Conservation (phyloP, 2,329 filamentous ascomycete species). For the Karstenula rhodostoma region DNA sequence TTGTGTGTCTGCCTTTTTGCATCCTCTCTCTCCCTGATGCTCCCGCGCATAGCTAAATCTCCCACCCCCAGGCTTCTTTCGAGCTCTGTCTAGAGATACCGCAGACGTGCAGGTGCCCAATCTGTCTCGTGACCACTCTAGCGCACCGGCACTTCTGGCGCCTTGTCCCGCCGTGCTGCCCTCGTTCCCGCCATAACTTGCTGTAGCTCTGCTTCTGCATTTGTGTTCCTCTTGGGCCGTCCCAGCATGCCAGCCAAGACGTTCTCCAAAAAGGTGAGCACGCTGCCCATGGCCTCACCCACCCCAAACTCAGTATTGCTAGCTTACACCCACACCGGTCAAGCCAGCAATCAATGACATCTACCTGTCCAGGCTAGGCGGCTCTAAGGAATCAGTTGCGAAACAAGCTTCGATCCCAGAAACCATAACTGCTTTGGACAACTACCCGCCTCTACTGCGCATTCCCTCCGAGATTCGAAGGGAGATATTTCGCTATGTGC, state of each 20-base stretch:
- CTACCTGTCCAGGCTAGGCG: slow-evolving; percentile 32
- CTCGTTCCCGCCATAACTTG: slow-evolving; percentile 12
- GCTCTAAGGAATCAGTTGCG: slow-evolving; percentile 41
- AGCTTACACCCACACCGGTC: slow-evolving; percentile 40
- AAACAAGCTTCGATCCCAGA: slow-evolving; percentile 49
- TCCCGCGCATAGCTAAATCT: slow-evolving; percentile 15
- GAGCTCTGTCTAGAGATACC: slow-evolving; percentile 15
- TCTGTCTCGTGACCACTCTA: slow-evolving; percentile 17
- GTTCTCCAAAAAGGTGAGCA: slow-evolving; percentile 45
- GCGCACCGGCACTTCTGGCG: slow-evolving; percentile 10
- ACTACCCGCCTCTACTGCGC: slow-evolving; percentile 47
- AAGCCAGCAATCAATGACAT: slow-evolving; percentile 36
- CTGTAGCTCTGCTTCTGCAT: slow-evolving; percentile 3
- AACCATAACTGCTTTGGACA: slow-evolving; percentile 47
- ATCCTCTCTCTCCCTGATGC: slow-evolving; percentile 28
- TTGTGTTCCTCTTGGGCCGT: slow-evolving; percentile 10
- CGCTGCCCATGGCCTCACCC: slow-evolving; percentile 7
- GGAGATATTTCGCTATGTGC: slow-evolving; percentile 49
- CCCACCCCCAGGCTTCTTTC: slow-evolving; percentile 14
- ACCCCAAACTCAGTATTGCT: slow-evolving; percentile 29
- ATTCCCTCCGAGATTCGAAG: slow-evolving; percentile 50
- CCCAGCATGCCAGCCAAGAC: slow-evolving; percentile 45
- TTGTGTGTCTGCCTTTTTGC: slow-evolving; percentile 11
- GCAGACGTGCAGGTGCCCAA: not conserved
- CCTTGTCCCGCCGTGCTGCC: slow-evolving; percentile 4